phyloP scores from a whole-genome alignment of 2,329 filamentous ascomycete genomes.

The Ophiostoma tasmaniense region DNA sequence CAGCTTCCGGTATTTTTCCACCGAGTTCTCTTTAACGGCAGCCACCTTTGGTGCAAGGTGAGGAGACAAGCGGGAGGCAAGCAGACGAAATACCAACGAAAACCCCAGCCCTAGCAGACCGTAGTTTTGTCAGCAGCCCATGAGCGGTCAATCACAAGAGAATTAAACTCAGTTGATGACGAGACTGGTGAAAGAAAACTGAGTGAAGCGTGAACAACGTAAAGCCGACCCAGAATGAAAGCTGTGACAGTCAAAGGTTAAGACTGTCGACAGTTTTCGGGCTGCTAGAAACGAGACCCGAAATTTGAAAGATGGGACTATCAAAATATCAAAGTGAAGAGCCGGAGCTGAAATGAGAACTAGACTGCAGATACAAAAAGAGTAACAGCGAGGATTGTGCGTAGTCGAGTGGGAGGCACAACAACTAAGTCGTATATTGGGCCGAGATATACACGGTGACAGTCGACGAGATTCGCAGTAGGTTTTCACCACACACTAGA shows the following conservation, averaged over 20 bases:
- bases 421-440: conserved; percentile 6
- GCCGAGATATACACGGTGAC: conserved; percentile 11
- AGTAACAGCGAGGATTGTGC: not conserved
- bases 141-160: not conserved
- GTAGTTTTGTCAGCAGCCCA: conserved; percentile 10
- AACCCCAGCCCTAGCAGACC: not conserved
- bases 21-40: not conserved
- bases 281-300: not conserved
- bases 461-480: not conserved
- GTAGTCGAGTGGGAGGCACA: not conserved
- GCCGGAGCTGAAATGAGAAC: not conserved
- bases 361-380: not conserved
- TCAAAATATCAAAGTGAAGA: not conserved
- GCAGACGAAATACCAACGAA: not conserved
- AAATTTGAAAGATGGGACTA: not conserved
- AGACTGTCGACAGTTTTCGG: not conserved
- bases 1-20: not conserved
- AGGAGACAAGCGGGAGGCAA: not conserved
- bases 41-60: not conserved
- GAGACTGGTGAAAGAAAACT: not conserved
- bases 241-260: not conserved
- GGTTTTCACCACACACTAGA: conserved; percentile 5
- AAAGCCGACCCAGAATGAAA: not conserved
- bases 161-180: no score
- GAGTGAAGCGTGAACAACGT: not conserved